phyloP scores from a whole-genome alignment of 495 filamentous ascomycete genomes.

The Penicilliopsis zonata region DNA sequence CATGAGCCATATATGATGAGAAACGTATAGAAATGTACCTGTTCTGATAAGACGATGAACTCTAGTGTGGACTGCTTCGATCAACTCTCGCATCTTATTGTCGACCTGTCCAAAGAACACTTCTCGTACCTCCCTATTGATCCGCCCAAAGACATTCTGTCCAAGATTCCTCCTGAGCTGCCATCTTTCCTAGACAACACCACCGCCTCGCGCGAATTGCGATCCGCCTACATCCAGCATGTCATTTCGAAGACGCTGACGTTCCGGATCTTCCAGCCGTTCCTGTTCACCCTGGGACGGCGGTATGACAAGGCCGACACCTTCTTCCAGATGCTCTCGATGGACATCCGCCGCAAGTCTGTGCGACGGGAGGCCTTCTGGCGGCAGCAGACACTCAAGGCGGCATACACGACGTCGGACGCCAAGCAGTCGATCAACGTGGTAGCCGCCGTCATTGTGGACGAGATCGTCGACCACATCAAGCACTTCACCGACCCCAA shows the following conservation, averaged over 20 bases:
- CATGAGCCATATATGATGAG: constrained; percentile 16
- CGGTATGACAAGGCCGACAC: constrained; percentile 51
- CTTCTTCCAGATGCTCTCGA: constrained; percentile 49
- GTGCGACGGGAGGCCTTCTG: constrained; percentile 51
- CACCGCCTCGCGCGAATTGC: constrained; percentile 39
- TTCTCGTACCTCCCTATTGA: constrained; percentile 46
- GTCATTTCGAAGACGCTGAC: constrained; percentile 47
- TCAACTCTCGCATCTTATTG: constrained; percentile 44
- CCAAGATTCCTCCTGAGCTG: constrained; percentile 40
- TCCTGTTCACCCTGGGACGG: constrained; percentile 50
- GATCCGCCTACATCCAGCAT: constrained; percentile 49
- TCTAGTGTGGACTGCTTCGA: constrained; percentile 48
- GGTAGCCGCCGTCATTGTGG: constrained; percentile 46
- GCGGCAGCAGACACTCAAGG: constrained; percentile 52
- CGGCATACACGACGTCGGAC: constrained; percentile 49
- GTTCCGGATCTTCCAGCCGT: constrained; percentile 52
- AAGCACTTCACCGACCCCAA: constrained; percentile 45
- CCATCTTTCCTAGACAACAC: constrained; percentile 45
- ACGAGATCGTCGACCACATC: constrained; percentile 48
- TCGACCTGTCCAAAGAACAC: constrained; percentile 43
- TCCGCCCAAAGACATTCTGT: constrained; percentile 38
- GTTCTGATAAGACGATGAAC: constrained; percentile 28
- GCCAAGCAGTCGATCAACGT: constrained; percentile 50
- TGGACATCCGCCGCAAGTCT: constrained; percentile 49
- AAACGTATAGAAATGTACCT: constrained; percentile 26